Percentiles rank a stretch among this genome's conserved stretches.
Conservation (phyloP, 2,329 filamentous ascomycete genomes). For the Dactylonectria estremocensis region DNA sequence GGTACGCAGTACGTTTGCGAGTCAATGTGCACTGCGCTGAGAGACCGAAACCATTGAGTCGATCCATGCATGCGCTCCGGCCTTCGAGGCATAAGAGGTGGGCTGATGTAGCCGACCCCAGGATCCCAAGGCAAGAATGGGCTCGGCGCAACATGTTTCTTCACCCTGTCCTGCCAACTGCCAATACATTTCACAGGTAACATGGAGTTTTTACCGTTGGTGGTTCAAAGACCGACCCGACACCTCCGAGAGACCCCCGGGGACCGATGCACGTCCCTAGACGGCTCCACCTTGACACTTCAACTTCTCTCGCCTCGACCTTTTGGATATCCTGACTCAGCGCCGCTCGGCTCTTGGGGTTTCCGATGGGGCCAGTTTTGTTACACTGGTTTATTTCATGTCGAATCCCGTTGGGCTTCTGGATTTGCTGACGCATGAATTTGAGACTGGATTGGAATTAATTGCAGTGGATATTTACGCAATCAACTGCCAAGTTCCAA, state of each 20-base stretch:
- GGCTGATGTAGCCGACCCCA: constrained; percentile 13
- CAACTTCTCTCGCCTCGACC: neutral
- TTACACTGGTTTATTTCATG: neutral
- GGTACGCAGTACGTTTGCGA: no score
- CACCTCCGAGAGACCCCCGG: constrained; percentile 24
- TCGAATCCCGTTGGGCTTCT: constrained; percentile 9
- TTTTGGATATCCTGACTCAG: constrained; percentile 10
- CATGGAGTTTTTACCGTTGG: neutral
- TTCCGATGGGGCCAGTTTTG: constrained; percentile 29
- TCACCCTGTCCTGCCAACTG: neutral
- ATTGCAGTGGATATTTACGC: neutral
- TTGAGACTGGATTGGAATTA: constrained; percentile 15
- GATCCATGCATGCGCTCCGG: constrained; percentile 14
- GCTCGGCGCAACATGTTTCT: neutral
- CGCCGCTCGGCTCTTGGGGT: constrained; percentile 20
- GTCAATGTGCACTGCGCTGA: constrained; percentile 16
- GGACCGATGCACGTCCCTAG: constrained; percentile 15
- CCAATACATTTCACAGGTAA: neutral
- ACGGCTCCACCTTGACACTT: constrained; percentile 2
- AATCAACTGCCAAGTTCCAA: constrained; percentile 14
- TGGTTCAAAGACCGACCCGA: constrained; percentile 17
- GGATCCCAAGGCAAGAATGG: neutral
- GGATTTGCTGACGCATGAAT: constrained; percentile 5
- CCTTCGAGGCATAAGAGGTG: constrained; percentile 10
- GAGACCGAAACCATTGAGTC: constrained; percentile 19